A percentile compares a stretch with the other conserved stretches of the same genome.
Conservation (phyloP, 2,329 filamentous ascomycete species). For the Thielaviopsis populi region DNA sequence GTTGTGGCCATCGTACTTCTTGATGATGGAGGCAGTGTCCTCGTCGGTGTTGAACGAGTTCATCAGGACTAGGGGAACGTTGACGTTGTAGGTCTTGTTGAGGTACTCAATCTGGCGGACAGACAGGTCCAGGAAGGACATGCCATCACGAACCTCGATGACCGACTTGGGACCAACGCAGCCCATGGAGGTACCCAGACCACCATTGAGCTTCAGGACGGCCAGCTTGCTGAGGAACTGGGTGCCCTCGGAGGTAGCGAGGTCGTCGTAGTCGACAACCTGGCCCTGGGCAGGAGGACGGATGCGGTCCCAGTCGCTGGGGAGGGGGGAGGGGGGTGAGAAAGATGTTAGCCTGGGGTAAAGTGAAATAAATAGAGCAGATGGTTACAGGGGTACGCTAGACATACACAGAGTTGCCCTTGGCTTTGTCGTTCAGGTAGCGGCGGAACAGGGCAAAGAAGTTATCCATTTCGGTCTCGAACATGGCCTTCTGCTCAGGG, state of each 20-base stretch:
- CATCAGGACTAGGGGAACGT: conserved; percentile 97
- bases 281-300: conserved; percentile 82
- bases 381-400: too few relatives aligned
- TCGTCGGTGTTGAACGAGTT: conserved; percentile 99
- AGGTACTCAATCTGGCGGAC: conserved; percentile 98
- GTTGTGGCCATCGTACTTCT: conserved; percentile 99
- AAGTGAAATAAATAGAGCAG: neutral
- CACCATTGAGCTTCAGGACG: conserved; percentile 97
- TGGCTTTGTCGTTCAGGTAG: conserved; percentile 97
- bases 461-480: conserved; percentile 99
- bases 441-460: conserved; percentile 98
- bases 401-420: conserved; percentile 78
- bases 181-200: conserved; percentile 98
- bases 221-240: conserved; percentile 94
- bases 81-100: conserved; percentile 94
- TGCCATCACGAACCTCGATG: conserved; percentile 98
- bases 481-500: conserved; percentile 73
- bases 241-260: conserved; percentile 79
- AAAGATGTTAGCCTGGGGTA: neutral
- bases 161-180: conserved; percentile 99
- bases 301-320: conserved; percentile 90
- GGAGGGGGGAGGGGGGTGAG: conserved; percentile 1
- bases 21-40: conserved; percentile 97
- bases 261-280: conserved; percentile 86
- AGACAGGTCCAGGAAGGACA: conserved; percentile 98